Conservation (phyloP, 176 grass and related monocot genomes). For the Triticum turgidum region DNA sequence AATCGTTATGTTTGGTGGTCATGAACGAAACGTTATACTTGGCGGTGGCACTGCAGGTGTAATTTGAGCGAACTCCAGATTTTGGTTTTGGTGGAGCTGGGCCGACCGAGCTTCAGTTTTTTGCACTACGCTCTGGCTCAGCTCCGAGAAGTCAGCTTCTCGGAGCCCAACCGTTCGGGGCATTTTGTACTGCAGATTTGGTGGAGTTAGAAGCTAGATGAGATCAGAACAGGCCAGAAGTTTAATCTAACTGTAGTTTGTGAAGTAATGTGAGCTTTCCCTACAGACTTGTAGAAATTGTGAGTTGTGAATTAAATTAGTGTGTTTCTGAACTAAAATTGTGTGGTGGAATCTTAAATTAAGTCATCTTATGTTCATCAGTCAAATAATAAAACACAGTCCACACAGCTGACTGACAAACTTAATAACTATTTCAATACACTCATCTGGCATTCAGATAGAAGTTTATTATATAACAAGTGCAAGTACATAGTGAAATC, state of each 20-base stretch:
- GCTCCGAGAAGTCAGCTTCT: too few species aligned
- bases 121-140: too few species aligned
- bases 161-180: too few species aligned
- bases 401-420: background rate
- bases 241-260: background rate
- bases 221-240: background rate
- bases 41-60: too few species aligned
- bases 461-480: background rate
- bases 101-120: too few species aligned
- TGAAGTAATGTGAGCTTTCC: background rate
- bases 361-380: background rate
- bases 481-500: background rate
- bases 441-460: background rate
- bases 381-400: constrained; percentile 20
- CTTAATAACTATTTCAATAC: background rate
- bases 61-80: too few species aligned
- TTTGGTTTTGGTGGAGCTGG: too few species aligned
- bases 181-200: too few species aligned
- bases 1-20: too few species aligned
- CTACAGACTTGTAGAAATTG: background rate
- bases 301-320: background rate
- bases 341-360: background rate
- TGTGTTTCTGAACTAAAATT: background rate
- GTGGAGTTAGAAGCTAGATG: too few species aligned
- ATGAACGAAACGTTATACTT: too few species aligned